Evolutionary conservation across 2,329 filamentous ascomycete genomes (phyloP), one percentile per base, ranked within the genome.

Genomic region (Fusarium aywerte): DNA sequence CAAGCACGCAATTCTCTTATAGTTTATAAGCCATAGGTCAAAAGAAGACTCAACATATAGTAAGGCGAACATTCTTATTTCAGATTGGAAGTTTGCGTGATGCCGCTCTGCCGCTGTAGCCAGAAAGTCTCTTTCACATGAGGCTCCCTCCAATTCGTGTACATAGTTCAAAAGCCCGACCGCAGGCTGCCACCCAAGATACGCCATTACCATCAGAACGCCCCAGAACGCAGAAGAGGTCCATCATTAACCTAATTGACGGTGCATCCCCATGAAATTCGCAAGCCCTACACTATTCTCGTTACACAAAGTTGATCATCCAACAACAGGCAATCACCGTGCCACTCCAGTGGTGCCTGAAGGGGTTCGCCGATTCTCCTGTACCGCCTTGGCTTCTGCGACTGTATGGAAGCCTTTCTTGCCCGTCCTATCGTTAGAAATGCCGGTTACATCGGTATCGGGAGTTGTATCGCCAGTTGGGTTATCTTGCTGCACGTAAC

Each of bases 181-280:
- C 16, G 36, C 10, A 44, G 55, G 43, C 44, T 54, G 20, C 23
- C 65, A 69, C 38, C 44, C 61, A 35, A 52, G 32, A 45, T 62
- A 25, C 65, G 61, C 61, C 65, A 5, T 53, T 21, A 21, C 49
- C 51, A n/a, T 43, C 20, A 36, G n/a, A 55, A 68, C 65, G 48
- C 65, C 65, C 38, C 33, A n/a, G 36, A 39, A 62, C 45, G 29
- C 23, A 54, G 49, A 35, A 52, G 51, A 45, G 27, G 31, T 33
- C 47, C 60, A 23, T 39, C 13, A 10, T 36, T 51, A 36, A 25
- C 44, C 38, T 45, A 53, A 32, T 54, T 23, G 43, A 35, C 13
- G 35, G 43, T 49, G n/a, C 35, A 44, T 62, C 25, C 32, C 20
- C 23, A 57, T 31, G 47, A 62, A 53, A 54, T 13, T 44, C 29